Percentiles rank a stretch among this genome's conserved stretches.
Evolutionary conservation across 2,329 filamentous ascomycete genomes (phyloP).

Genomic region (Sporothrix brasiliensis): DNA sequence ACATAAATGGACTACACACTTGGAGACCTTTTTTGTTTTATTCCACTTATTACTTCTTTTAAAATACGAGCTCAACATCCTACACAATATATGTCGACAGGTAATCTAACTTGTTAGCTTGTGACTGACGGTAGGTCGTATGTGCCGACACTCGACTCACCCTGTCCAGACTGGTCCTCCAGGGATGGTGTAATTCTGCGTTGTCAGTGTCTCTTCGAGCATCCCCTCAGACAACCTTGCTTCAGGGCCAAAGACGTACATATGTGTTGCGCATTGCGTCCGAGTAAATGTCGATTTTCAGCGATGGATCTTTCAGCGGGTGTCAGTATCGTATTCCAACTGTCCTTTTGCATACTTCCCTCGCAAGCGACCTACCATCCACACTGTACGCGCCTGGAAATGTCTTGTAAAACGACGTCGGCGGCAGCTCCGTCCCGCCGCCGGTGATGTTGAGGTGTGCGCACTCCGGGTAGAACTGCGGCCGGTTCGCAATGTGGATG

Average conservation of each 20-base stretch:
- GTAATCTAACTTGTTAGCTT: not conserved
- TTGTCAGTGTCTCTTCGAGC: not conserved
- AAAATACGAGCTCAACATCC: conserved; percentile 31
- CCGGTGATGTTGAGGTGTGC: conserved; percentile 46
- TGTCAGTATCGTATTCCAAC: conserved; percentile 29
- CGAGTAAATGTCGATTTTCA: conserved; percentile 46
- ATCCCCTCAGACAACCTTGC: too few species aligned
- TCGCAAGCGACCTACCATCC: conserved; percentile 38
- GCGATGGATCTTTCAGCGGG: conserved; percentile 41
- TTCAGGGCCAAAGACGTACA: conserved; percentile 36
- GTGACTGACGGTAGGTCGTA: not conserved
- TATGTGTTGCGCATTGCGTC: conserved; percentile 42
- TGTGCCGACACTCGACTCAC: conserved; percentile 36
- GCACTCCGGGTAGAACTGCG: conserved; percentile 51
- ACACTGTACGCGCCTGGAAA: conserved; percentile 46
- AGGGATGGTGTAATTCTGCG: conserved; percentile 46
- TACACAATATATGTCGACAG: conserved; percentile 37
- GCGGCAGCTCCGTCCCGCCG: conserved; percentile 39
- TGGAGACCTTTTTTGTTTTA: not conserved
- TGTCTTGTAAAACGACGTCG: conserved; percentile 39
- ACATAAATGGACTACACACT: not conserved
- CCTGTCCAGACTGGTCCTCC: conserved; percentile 48
- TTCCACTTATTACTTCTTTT: not conserved
- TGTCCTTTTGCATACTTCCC: not conserved
- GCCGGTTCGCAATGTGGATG: conserved; percentile 53